Base-by-base conservation (phyloP, 192 early-diverging fungal species). In the Mortierella alpina region DNA sequence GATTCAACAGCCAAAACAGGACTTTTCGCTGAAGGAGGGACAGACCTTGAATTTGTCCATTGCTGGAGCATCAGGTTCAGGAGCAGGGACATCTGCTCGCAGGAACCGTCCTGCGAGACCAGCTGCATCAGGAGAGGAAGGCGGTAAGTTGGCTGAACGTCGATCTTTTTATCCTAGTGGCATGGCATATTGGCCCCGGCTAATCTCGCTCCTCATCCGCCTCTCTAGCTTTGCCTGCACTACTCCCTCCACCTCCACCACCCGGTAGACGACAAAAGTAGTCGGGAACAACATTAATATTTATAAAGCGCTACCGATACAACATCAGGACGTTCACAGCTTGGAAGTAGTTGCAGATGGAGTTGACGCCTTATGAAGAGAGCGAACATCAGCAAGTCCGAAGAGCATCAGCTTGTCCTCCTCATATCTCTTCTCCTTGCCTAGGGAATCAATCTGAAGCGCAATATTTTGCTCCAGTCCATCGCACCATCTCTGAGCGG, bases 11-110 rank as follows among this genome's bases (percentile, higher is more conserved):
- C 92, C 93, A 14, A 87, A 91, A 53, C 69, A 91, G 39, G 94
- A 95, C 72, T 95, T 92, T 75, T 92, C 90, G 61, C 79, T 91
- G 48, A 96, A 95, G 66, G 93, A 91, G 40, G 94, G 94, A 7
- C 89, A 94, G 70, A 95, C 89, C 6, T 91, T 95, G 63, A 92
- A 82, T 44, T 91, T 95, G 58, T 89, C 85, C 15, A 86, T 96
- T 68, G 93, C 92, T 23, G 75, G 69, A 17, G 46, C 69, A 22
- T 68, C 73, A 31, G 31, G 31, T 31, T 31, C 31, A 31, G 31
- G 31, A 31, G 31, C 31, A 31, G 31, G 31, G 31, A 31, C 31
- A 31, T 31, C 31, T 42, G 51, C 50, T 4, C 77, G 77, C 17
- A 63, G 77, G 7, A 72, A 60, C 42, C 70, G 77, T 5, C 77